These are phyloP conservation scores for Diaporthe batatas DNA, from an alignment of 2,329 filamentous ascomycete genomes.

Conservation along the genomic window DNA sequence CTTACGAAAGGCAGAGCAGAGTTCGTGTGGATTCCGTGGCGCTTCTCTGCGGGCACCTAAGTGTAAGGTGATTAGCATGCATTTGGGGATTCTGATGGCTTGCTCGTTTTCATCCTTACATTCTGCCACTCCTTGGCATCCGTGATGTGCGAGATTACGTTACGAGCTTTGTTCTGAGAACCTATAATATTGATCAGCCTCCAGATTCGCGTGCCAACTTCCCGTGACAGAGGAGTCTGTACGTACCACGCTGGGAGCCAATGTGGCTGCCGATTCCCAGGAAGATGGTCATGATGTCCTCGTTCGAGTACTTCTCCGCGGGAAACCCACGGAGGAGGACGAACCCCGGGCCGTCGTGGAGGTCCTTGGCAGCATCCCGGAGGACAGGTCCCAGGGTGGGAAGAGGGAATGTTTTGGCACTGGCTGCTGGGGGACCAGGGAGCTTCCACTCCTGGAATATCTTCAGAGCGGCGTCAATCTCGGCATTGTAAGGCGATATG, in stretches of 20 bases:
- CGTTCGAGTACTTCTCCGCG: constrained; percentile 59
- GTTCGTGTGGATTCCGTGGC: constrained; percentile 66
- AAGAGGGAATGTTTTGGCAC: constrained; percentile 56
- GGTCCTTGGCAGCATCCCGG: constrained; percentile 49
- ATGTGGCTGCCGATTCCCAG: constrained; percentile 70
- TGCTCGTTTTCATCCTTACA: neutral
- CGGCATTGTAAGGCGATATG: constrained; percentile 43
- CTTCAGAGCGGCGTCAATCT: constrained; percentile 47
- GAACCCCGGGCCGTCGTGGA: constrained; percentile 63
- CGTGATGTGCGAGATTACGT: constrained; percentile 63
- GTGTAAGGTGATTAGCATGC: neutral
- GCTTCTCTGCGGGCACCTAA: constrained; percentile 55
- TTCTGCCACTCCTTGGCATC: constrained; percentile 59
- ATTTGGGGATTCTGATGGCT: fast-evolving
- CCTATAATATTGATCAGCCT: constrained; percentile 48
- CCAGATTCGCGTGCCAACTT: neutral
- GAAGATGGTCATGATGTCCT: constrained; percentile 69
- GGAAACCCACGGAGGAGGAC: constrained; percentile 68
- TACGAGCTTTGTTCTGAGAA: constrained; percentile 62
- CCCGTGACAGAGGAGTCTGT: fast-evolving
- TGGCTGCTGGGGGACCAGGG: constrained; percentile 52
- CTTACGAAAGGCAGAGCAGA: constrained; percentile 56
- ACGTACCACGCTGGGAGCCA: constrained; percentile 49
- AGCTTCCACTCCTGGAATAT: constrained; percentile 47
- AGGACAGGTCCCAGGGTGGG: constrained; percentile 54